Evolutionary conservation across 2,329 filamentous ascomycete species (phyloP), one percentile per base, ranked within the genome.

Genomic region (Herpotrichia juniperi): DNA sequence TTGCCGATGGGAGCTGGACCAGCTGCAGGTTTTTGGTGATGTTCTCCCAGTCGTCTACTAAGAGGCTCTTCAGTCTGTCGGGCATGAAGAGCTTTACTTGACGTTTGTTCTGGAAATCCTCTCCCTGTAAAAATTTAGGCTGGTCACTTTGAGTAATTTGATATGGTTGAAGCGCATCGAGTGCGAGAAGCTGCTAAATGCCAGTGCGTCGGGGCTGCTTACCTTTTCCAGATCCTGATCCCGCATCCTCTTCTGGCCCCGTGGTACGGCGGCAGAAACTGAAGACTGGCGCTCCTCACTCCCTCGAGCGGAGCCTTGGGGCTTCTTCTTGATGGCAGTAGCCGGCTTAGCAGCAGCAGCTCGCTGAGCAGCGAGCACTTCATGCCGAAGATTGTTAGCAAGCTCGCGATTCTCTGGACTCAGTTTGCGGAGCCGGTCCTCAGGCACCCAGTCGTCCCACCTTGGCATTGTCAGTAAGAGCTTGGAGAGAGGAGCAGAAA

Each of bases 41-140:
- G 65, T 97, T 96, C 74, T 99, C 94, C 94, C 94, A 99, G 73
- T 99, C 94, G 71, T 99, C 94, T 19, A 99, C 94, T 2, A 99
- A 85, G 57, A 96, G 83, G 14, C 90, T 91, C 78, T 97, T 97
- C 60, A 99, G 82, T 59, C 89, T 86, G 69, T 97, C 94, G 0
- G 94, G 92, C 58, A 97, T 87, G 44, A 87, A 83, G 35, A 99
- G 83, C 64, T 91, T 90, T 66, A 99, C 88, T 16, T 91, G 91
- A 17, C 93, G 93, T 51, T 92, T 87, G 57, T 83, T 82, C 68
- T 92, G 86, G 71, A 96, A 99, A 4, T 83, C 80, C 55, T 97
- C 94, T 78, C 97, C 94, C 93, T 97, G 74, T 10, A 26, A 9
- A 24, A 21, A 52, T 64, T 21, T 66, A 53, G 32, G 34, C 14